Evolutionary conservation across 306 rosid species (phyloP).

Genomic region (Gynostemma pentaphyllum): DNA sequence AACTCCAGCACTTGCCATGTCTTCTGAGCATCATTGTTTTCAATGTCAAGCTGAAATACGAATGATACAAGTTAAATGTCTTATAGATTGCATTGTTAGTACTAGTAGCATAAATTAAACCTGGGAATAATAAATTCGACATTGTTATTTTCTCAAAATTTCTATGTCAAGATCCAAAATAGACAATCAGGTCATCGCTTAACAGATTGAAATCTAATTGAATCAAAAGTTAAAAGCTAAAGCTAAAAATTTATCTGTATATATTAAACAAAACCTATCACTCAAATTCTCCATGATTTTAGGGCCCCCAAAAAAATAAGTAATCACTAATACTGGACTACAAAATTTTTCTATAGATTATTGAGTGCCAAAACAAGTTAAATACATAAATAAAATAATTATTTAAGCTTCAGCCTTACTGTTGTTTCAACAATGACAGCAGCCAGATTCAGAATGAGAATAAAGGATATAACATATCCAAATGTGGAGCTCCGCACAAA

Average conservation of each 20-base stretch:
- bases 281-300: background rate
- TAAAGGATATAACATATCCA: constrained; percentile 73
- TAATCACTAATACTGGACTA: background rate
- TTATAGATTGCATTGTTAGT: background rate
- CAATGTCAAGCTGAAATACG: constrained; percentile 71
- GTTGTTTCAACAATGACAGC: constrained; percentile 91
- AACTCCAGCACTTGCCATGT: constrained; percentile 81
- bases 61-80: background rate
- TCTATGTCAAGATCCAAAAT: background rate
- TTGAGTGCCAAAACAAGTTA: background rate
- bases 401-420: constrained; percentile 38
- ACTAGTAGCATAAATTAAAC: background rate
- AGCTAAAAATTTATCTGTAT: background rate
- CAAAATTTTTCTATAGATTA: background rate
- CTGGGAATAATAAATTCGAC: background rate
- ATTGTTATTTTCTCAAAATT: background rate
- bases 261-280: background rate
- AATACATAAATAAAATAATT: constrained; percentile 4
- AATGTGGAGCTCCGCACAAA: constrained; percentile 62
- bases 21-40: constrained; percentile 59
- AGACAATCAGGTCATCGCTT: background rate
- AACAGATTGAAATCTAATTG: background rate
- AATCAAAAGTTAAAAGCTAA: background rate
- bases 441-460: constrained; percentile 59
- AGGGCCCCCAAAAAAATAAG: background rate